Evolutionary conservation across 768 basidiomycete species (phyloP), one percentile per base, ranked within the genome.

Genomic region (Calocera cornea): DNA sequence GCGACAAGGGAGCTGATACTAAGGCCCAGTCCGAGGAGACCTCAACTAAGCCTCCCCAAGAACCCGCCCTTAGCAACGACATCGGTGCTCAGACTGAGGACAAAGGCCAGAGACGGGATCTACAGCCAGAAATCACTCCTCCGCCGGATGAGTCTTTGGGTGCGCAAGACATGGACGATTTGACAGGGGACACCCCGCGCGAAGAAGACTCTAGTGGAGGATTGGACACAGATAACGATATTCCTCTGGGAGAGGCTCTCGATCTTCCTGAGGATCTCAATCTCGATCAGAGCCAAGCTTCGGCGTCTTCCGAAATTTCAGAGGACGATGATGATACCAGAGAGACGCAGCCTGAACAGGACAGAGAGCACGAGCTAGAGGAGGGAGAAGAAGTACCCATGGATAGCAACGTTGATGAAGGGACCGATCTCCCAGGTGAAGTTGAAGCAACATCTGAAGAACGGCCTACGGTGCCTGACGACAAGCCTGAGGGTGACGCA

Each of bases 211-310:
- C 78, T 10, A 71, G 76, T 14, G 80, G 80, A 60, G 81, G 82
- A 8, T 80, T 75, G 50, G 85, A 88, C 12, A 81, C 93, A 77
- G 87, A 95, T 67, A 84, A 92, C 22, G 80, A 86, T 68, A 77
- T 92, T 50, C 87, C 83, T 27, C 90, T 97, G 69, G 87, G 87
- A 1, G 82, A 95, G 65, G 87, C 86, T 2, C 82, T 98, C 49
- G 89, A 98, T 72, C 81, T 98, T 11, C 95, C 95, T 0, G 95
- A 97, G 36, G 86, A 92, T 69, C 80, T 95, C 77, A 79, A 92
- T 65, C 75, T 95, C 14, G 83, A 78, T 11, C 70, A 69, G 11
- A 72, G 72, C 17, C 71, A 69, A 22, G 68, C 27, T 8, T 27
- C 72, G 71, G 41, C 72, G 73, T 34, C 27, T 14, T 29, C 64